Base-by-base conservation (phyloP, 1,139 yeast genomes). In the Yamadazyma kanchanaburiensis region DNA sequence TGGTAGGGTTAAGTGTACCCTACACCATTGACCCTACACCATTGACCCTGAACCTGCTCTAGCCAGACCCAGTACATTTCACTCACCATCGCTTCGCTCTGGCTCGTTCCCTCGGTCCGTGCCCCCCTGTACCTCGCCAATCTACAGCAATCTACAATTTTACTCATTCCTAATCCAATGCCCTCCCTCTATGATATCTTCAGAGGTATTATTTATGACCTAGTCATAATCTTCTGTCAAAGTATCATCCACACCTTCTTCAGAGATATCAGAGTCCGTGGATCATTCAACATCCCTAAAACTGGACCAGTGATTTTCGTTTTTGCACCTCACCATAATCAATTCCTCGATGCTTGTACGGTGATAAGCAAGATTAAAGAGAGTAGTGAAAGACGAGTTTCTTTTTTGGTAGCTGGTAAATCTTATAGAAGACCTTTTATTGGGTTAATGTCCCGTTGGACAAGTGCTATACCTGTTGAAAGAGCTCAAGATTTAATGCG, bases 401-500 rank as follows among this genome's bases (percentile, higher is more conserved):
- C 78, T 15, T 89, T 89, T 49, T 39, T 52, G 15, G 78, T 80
- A 32, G 91, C 91, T 3, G 84, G 80, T 15, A 67, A 70, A 12
- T 77, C 86, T 3, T 74, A 74, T 45, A 61, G 73, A 34, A 58
- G 67, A 15, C 53, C 50, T 27, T 57, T 77, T 28, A 68, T 82
- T 34, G 86, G 87, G 2, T 50, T 69, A 3, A 60, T 77, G 35
- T 77, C 87, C 7, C 58, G 64, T 33, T 55, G 77, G 42, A 70
- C 80, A 2, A 71, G 78, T 27, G 76, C 85, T 2, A 80, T 81
- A 24, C 87, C 88, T 0, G 89, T 82, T 12, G 82, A 80, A 34
- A 58, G 89, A 45, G 80, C 86, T 2, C 89, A 81, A 52, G 91
- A 82, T 50, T 55, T 77, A 32, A 53, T 82, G 38, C 60, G 56